Evolutionary conservation across 2,329 filamentous ascomycete species (phyloP).

Genomic region (Penicillium sclerotiorum): DNA sequence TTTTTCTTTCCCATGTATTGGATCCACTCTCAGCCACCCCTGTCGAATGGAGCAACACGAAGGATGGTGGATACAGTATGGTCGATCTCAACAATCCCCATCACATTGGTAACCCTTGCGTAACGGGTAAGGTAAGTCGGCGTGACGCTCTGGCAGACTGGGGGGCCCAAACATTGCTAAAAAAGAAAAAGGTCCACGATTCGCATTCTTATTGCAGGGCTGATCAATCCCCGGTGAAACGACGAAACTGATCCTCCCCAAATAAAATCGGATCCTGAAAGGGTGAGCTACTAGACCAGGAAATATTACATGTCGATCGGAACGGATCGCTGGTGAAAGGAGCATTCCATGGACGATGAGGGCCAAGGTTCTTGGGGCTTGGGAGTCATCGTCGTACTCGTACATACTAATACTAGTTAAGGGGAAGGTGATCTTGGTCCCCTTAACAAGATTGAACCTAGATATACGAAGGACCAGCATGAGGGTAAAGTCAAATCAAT

Average conservation of each 20-base stretch:
- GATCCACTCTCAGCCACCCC: constrained; percentile 21
- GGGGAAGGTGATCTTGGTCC: too few relatives aligned
- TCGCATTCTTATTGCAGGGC: constrained; percentile 22
- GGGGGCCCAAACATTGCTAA: constrained; percentile 4
- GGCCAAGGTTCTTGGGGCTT: not conserved
- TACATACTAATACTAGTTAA: too few relatives aligned
- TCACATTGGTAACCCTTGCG: constrained; percentile 32
- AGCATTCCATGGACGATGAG: not conserved
- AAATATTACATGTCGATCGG: not conserved
- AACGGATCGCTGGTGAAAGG: too few relatives aligned
- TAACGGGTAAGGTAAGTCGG: constrained; percentile 13
- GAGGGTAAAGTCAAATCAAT: too few relatives aligned
- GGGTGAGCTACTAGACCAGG: not conserved
- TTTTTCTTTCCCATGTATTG: constrained; percentile 5
- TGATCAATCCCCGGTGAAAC: constrained; percentile 16
- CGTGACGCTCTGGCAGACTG: constrained; percentile 15
- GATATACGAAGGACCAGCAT: too few relatives aligned
- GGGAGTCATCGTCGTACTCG: too few relatives aligned
- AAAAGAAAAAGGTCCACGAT: constrained; percentile 4
- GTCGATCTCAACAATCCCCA: constrained; percentile 18
- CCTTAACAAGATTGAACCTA: too few relatives aligned
- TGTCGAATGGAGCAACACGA: constrained; percentile 16
- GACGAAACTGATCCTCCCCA: not conserved
- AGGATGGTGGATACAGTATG: constrained; percentile 21
- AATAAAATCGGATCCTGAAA: constrained; percentile 12